Percentiles rank a stretch among this genome's conserved stretches.
These are phyloP conservation scores for Eremochloa ophiuroides DNA, from an alignment of 176 grass and related monocot species.

Conservation along the genomic window DNA sequence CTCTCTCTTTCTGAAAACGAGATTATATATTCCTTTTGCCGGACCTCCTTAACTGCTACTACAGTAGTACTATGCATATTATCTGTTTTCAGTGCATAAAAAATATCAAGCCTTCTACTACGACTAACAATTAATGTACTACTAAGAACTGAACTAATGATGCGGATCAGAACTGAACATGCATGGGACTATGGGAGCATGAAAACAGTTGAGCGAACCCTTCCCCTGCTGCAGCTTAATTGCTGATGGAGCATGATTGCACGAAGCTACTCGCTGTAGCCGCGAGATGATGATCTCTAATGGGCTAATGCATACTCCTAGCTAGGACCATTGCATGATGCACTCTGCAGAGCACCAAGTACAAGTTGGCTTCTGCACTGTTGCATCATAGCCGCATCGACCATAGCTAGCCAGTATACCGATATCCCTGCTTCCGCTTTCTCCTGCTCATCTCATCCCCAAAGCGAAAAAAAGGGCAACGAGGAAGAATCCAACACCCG, in stretches of 20 bases:
- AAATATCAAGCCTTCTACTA: background rate
- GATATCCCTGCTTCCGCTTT: background rate
- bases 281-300: background rate
- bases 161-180: background rate
- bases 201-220: background rate
- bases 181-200: background rate
- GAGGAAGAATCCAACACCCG: conserved; percentile 27
- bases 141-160: background rate
- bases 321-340: background rate
- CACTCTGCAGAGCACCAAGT: background rate
- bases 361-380: background rate
- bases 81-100: no score
- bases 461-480: background rate
- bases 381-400: background rate
- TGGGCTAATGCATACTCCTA: background rate
- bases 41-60: background rate
- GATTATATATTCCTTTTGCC: background rate
- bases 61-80: no score
- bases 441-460: background rate
- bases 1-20: background rate
- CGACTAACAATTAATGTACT: background rate
- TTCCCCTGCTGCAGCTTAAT: background rate
- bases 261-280: background rate
- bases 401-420: background rate
- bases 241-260: background rate